phyloP scores from a whole-genome alignment of 2,329 filamentous ascomycete genomes.

The Alternaria triticina region DNA sequence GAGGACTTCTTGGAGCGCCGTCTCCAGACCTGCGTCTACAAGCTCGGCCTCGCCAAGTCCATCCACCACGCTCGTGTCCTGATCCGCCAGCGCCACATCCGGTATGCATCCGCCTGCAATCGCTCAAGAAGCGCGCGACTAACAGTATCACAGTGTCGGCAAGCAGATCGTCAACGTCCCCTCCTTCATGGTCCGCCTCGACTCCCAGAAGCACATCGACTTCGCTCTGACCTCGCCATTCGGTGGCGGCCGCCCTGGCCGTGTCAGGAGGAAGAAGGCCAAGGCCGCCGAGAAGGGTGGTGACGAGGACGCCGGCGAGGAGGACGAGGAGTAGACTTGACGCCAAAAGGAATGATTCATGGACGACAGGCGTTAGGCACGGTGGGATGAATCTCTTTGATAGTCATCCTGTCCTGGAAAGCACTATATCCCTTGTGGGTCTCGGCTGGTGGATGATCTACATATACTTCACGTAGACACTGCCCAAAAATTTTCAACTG shows the following conservation, averaged over 20 bases:
- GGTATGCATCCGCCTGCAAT: conserved; percentile 50
- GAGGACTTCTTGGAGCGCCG: conserved; percentile 99
- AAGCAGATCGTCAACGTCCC: conserved; percentile 99
- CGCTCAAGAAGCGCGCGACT: conserved; percentile 6
- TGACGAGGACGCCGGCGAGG: conserved; percentile 83
- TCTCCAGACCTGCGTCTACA: conserved; percentile 99
- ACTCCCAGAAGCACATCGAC: conserved; percentile 99
- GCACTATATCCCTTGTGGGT: conserved; percentile 40
- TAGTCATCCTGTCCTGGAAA: conserved; percentile 36
- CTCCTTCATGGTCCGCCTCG: conserved; percentile 98
- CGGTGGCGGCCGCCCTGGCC: conserved; percentile 93
- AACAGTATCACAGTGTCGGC: conserved; percentile 71
- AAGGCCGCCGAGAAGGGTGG: conserved; percentile 89
- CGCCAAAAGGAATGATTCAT: conserved; percentile 39
- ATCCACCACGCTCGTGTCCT: conserved; percentile 99
- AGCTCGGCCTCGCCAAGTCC: conserved; percentile 99
- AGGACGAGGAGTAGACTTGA: conserved; percentile 71
- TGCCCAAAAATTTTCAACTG: conserved; percentile 43
- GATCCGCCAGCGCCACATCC: conserved; percentile 99
- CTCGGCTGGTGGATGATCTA: conserved; percentile 36
- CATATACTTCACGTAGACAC: conserved; percentile 38
- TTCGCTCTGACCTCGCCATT: conserved; percentile 97
- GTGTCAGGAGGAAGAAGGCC: conserved; percentile 99
- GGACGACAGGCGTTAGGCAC: conserved; percentile 47
- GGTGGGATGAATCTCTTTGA: conserved; percentile 43